A percentile compares a stretch with the other conserved stretches of the same genome.
Evolutionary conservation across 768 basidiomycete genomes (phyloP).

Genomic region (Tylopilus rubrobrunneus): DNA sequence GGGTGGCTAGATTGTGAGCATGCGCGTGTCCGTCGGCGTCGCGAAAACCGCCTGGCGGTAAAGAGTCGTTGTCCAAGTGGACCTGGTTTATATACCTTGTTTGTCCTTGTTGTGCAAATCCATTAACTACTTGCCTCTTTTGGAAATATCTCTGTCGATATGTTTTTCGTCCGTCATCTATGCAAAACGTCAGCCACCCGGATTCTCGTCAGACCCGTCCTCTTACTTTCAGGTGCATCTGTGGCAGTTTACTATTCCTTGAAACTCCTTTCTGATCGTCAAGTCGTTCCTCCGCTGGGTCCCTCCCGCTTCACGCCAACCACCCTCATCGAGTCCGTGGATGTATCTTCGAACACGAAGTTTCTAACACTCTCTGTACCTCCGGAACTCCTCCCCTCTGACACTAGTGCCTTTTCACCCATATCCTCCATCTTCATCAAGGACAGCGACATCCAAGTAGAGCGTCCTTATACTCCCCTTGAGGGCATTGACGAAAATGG

Average conservation of each 20-base stretch:
- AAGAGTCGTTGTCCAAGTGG: not conserved
- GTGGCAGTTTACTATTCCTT: slow-evolving; percentile 46
- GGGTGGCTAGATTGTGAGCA: not conserved
- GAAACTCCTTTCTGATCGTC: slow-evolving; percentile 41
- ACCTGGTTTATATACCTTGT: slow-evolving; percentile 3
- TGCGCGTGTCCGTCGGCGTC: slow-evolving; percentile 1
- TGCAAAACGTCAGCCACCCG: not conserved
- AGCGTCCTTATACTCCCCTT: slow-evolving; percentile 80
- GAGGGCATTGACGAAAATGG: slow-evolving; percentile 66
- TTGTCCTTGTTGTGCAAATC: slow-evolving; percentile 23
- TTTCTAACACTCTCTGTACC: slow-evolving; percentile 61
- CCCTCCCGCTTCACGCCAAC: slow-evolving; percentile 54
- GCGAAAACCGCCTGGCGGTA: not conserved
- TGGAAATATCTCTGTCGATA: slow-evolving; percentile 6
- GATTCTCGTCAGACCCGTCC: slow-evolving; percentile 8
- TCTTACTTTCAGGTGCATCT: slow-evolving; percentile 37
- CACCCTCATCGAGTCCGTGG: slow-evolving; percentile 50
- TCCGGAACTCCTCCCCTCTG: slow-evolving; percentile 33
- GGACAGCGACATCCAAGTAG: slow-evolving; percentile 86
- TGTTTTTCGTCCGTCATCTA: slow-evolving; percentile 8
- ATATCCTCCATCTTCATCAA: slow-evolving; percentile 82
- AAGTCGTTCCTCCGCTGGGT: slow-evolving; percentile 44
- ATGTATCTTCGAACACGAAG: slow-evolving; percentile 55
- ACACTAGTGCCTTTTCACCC: slow-evolving; percentile 30
- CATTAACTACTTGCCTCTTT: slow-evolving; percentile 17